These are phyloP conservation scores for Termitomyces sp. DNA, from an alignment of 768 basidiomycete genomes.

Conservation along the genomic window DNA sequence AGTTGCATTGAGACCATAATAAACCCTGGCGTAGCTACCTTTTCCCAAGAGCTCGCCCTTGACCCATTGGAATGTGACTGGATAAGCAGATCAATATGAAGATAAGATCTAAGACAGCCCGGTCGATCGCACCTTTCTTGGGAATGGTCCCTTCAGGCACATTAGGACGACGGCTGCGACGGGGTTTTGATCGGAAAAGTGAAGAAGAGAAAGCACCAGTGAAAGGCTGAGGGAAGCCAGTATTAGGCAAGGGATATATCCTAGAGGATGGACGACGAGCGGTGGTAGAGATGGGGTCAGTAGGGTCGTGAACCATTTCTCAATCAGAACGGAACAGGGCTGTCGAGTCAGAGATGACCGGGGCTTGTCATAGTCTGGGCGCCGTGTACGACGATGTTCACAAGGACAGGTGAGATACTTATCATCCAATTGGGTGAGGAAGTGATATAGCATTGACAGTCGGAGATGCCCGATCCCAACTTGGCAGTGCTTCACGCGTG, in stretches of 20 bases:
- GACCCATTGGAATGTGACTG: conserved; percentile 83
- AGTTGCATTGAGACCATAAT: conserved; percentile 81
- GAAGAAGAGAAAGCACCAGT: background rate
- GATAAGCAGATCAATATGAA: background rate
- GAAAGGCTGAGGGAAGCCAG: conserved; percentile 2
- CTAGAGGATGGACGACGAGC: conserved; percentile 2
- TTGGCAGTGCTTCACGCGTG: background rate
- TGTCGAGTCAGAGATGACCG: background rate
- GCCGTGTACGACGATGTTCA: background rate
- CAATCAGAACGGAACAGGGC: background rate
- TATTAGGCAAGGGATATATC: background rate
- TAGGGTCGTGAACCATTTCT: background rate
- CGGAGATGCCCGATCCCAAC: conserved; percentile 13
- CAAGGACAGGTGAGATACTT: background rate
- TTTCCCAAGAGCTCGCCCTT: conserved; percentile 90
- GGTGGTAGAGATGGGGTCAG: background rate
- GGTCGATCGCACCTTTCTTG: conserved; percentile 11
- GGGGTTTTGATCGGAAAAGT: background rate
- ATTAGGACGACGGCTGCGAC: background rate
- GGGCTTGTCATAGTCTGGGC: conserved; percentile 11
- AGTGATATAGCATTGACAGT: background rate
- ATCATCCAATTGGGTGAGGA: background rate
- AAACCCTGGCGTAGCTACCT: conserved; percentile 93
- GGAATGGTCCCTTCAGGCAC: background rate
- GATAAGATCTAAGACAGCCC: background rate